Base-by-base conservation (phyloP, 78 protist species). In the Tieghemostelium lacteum region DNA sequence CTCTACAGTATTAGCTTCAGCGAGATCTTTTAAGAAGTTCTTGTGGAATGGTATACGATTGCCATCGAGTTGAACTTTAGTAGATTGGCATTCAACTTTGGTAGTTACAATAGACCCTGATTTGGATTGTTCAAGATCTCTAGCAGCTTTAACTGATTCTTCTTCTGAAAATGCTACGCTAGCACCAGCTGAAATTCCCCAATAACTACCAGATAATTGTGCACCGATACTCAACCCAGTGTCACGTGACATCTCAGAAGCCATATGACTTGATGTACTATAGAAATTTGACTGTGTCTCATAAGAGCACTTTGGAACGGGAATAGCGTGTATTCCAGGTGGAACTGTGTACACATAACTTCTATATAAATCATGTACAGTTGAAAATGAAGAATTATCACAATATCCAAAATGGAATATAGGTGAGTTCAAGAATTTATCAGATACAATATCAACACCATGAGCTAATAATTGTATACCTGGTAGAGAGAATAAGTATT, bases 1-100 rank as follows among this genome's bases (percentile, higher is more conserved):
- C 6, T 71, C 76, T 5, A 17, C 39, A 52, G 31, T 17, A n/a
- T n/a, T n/a, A n/a, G n/a, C n/a, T n/a, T n/a, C n/a, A 14, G 76
- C 42, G 26, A 71, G 42, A 22, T 71, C 76, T 54, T 71, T 57
- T 3, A 71, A 16, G 34, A 71, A 71, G 16, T 71, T 71, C 8
- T 57, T 57, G 36, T 71, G 76, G 62, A 71, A 71, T n/a, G n/a
- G n/a, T n/a, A n/a, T n/a, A 2, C 50, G 42, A 2, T 24, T 14
- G n/a, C 19, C 10, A 7, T 22, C 14, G 26, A 50, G 31, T 8
- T 71, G 76, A 39, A 50, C 16, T 28, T 49, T 71, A 16, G 22
- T 37, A 50, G 40, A 2, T 54, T 42, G 24, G 36, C 76, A 71
- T 31, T 50, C 28, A 20, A 71, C 20, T 71, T 49, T 28, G 20